These are phyloP conservation scores for Penicillium egyptiacum DNA, from an alignment of 495 filamentous ascomycete genomes.

Conservation along the genomic window DNA sequence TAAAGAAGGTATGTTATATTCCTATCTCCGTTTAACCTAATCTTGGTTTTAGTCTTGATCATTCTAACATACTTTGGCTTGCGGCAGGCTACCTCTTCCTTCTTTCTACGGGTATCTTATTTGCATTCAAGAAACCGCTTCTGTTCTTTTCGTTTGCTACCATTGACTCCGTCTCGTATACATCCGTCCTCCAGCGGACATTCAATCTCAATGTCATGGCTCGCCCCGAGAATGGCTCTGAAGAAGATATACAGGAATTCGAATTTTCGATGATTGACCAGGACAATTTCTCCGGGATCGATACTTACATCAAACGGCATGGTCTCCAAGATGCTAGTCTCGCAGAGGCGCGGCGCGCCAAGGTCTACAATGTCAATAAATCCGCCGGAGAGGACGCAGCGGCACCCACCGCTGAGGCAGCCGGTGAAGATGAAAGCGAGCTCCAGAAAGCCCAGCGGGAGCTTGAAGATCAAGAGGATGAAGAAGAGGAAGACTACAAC, in stretches of 20 bases:
- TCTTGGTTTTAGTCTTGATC: background rate
- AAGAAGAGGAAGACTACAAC: constrained; percentile 88
- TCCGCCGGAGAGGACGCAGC: constrained; percentile 45
- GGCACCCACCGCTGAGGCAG: constrained; percentile 30
- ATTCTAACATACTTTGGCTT: constrained; percentile 8
- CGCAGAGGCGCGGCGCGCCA: constrained; percentile 84
- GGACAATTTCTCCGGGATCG: constrained; percentile 79
- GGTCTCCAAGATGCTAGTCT: constrained; percentile 87
- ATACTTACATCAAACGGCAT: constrained; percentile 77
- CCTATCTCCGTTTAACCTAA: background rate
- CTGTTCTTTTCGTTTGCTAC: constrained; percentile 77
- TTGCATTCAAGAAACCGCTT: constrained; percentile 94
- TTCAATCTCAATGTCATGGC: constrained; percentile 87
- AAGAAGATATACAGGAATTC: constrained; percentile 62
- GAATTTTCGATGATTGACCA: constrained; percentile 89
- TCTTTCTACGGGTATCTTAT: constrained; percentile 81
- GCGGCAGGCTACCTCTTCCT: constrained; percentile 80
- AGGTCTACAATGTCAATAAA: constrained; percentile 70
- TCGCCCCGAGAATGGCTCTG: constrained; percentile 35
- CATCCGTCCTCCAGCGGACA: constrained; percentile 83
- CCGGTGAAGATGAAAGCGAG: constrained; percentile 52
- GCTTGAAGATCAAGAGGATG: constrained; percentile 67
- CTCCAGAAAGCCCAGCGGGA: constrained; percentile 68
- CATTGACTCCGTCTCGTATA: constrained; percentile 83
- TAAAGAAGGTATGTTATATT: constrained; percentile 68